A percentile compares a stretch with the other conserved stretches of the same genome.
phyloP scores from a whole-genome alignment of 345 rosid genomes.

The Schrenkiella parvula region DNA sequence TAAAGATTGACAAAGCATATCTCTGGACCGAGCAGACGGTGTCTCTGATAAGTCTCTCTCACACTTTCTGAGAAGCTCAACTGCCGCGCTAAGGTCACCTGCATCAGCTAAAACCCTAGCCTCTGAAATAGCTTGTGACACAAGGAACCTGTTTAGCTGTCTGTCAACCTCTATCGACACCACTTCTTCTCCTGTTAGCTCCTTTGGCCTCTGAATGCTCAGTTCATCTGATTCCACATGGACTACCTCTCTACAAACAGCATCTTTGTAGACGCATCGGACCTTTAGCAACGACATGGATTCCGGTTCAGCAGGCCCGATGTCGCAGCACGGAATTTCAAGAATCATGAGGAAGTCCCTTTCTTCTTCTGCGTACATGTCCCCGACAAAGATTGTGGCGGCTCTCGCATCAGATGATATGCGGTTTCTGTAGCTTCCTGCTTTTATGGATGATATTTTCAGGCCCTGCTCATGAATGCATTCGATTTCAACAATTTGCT shows the following conservation, averaged over 20 bases:
- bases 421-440: conserved; percentile 69
- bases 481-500: conserved; percentile 52
- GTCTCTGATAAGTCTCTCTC: conserved; percentile 23
- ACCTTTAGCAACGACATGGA: conserved; percentile 68
- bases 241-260: conserved; percentile 49
- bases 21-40: conserved; percentile 16
- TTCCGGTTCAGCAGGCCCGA: conserved; percentile 35
- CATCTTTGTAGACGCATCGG: conserved; percentile 57
- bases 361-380: conserved; percentile 95
- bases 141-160: conserved; percentile 72
- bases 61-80: conserved; percentile 31
- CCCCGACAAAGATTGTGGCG: conserved; percentile 68
- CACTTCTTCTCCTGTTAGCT: conserved; percentile 38
- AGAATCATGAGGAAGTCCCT: conserved; percentile 75
- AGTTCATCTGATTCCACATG: conserved; percentile 47
- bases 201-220: conserved; percentile 47
- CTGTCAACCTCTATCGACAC: conserved; percentile 85
- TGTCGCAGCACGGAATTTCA: conserved; percentile 46
- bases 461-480: conserved; percentile 42
- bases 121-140: conserved; percentile 74
- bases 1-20: conserved; percentile 19
- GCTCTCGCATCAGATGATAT: conserved; percentile 41
- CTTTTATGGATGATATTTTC: conserved; percentile 54
- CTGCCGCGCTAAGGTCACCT: conserved; percentile 58
- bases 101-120: conserved; percentile 75